These are phyloP conservation scores for Monosporascus ibericus DNA, from an alignment of 2,329 filamentous ascomycete genomes.

Conservation along the genomic window DNA sequence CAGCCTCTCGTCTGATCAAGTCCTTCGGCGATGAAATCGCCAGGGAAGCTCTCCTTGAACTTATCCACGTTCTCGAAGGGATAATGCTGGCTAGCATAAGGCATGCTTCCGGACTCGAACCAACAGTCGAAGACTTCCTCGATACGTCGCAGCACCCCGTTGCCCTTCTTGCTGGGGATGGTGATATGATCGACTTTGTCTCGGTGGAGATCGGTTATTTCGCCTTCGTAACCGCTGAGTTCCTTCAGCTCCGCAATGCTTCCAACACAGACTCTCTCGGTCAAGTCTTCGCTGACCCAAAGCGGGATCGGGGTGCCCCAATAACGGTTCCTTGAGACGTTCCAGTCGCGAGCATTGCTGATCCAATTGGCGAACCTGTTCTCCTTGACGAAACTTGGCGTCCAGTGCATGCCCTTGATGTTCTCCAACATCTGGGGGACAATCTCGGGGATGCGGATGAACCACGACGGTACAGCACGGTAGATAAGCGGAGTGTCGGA, in stretches of 20 bases:
- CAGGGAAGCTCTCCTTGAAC: conserved; percentile 77
- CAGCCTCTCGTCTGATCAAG: conserved; percentile 91
- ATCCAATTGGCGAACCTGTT: conserved; percentile 91
- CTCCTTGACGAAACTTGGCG: conserved; percentile 85
- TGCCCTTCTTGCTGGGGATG: conserved; percentile 84
- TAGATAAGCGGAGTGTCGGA: conserved; percentile 96
- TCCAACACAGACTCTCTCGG: conserved; percentile 81
- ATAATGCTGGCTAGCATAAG: conserved; percentile 85
- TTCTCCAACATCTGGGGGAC: conserved; percentile 87
- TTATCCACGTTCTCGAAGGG: conserved; percentile 83
- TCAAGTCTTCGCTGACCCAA: conserved; percentile 85
- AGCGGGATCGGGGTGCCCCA: conserved; percentile 92
- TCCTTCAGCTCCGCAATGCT: conserved; percentile 79
- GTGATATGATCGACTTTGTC: conserved; percentile 93
- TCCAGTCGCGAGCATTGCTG: conserved; percentile 86
- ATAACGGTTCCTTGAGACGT: conserved; percentile 87
- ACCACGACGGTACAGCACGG: conserved; percentile 89
- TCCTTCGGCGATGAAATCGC: conserved; percentile 91
- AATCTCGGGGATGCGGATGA: conserved; percentile 78
- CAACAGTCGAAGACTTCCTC: conserved; percentile 95
- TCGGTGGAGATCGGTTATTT: conserved; percentile 80
- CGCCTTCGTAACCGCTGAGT: conserved; percentile 78
- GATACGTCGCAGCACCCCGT: conserved; percentile 72
- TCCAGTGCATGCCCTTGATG: conserved; percentile 87
- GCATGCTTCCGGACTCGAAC: conserved; percentile 96